Base-by-base conservation (phyloP, 805 yeast genomes). In the Blastobotrys muscicola region DNA sequence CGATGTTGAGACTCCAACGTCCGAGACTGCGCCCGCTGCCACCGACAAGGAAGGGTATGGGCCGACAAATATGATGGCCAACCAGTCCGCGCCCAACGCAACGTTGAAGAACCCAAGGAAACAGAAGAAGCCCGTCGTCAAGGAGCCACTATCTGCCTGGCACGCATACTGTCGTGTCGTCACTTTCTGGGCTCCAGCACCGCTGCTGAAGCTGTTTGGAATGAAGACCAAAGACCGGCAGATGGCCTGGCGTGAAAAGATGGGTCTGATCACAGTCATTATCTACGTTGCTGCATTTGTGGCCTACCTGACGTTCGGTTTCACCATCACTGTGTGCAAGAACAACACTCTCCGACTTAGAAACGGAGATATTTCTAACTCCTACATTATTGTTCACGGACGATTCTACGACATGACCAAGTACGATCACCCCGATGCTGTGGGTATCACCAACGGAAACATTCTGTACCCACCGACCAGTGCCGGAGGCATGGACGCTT, bases 201-300 rank as follows among this genome's bases (percentile, higher is more conserved):
- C 87, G 0, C 49, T 86, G 30, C 64, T 87, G 54, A 67, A 66
- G 36, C 61, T 84, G 36, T 82, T 77, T 62, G 97, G 97, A 2
- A 72, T 90, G 73, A 73, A 74, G 30, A 78, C 82, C 14, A 76
- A 78, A 52, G 89, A 80, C 36, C 76, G 95, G 47, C 97, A 89
- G 59, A 77, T 78, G 69, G 97, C 97, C 0, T 92, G 98, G 98
- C 75, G 98, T 57, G 98, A 92, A 58, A 90, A 90, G 58, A 82
- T 89, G 43, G 97, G 86, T 1, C 70, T 92, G 36, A 69, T 90
- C 36, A 72, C 92, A 1, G 71, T 87, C 43, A 87, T 90, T 53
- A 50, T 82, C 13, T 72, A 74, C 52, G 65, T 84, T 38, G 97
- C 92, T 44, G 77, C 85, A 0, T 60, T 82, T 42, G 82, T 87